phyloP scores from a whole-genome alignment of 495 filamentous ascomycete species.

The Cercophora scortea region DNA sequence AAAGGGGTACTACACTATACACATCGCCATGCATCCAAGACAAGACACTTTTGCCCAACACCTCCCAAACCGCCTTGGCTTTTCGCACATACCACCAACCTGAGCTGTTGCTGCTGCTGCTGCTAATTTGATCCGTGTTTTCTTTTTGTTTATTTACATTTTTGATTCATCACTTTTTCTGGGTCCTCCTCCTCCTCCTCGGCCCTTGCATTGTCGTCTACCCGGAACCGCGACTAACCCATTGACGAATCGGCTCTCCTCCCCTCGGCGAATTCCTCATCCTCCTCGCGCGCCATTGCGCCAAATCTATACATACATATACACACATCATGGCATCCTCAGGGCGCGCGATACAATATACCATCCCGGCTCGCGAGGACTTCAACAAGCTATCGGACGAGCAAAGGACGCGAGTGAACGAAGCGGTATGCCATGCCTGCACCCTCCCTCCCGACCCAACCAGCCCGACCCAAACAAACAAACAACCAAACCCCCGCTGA shows the following conservation, averaged over 20 bases:
- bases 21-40: neutral
- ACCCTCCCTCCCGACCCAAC: neutral
- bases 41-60: neutral
- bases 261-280: neutral
- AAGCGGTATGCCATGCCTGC: constrained; percentile 21
- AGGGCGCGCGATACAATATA: constrained; percentile 24
- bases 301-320: neutral
- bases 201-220: neutral
- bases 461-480: neutral
- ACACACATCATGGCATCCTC: constrained; percentile 17
- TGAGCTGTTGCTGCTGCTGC: neutral
- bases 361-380: constrained; percentile 24
- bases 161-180: neutral
- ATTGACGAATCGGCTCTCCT: neutral
- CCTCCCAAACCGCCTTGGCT: neutral
- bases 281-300: neutral
- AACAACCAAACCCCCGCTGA: neutral
- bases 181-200: too few species aligned
- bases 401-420: constrained; percentile 26
- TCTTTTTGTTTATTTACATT: neutral
- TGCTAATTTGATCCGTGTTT: neutral
- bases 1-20: neutral
- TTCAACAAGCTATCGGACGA: constrained; percentile 28
- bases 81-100: neutral
- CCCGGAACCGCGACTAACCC: neutral